Evolutionary conservation across 2,329 filamentous ascomycete genomes (phyloP), one percentile per base, ranked within the genome.

Genomic region (Sclerotinia borealis): DNA sequence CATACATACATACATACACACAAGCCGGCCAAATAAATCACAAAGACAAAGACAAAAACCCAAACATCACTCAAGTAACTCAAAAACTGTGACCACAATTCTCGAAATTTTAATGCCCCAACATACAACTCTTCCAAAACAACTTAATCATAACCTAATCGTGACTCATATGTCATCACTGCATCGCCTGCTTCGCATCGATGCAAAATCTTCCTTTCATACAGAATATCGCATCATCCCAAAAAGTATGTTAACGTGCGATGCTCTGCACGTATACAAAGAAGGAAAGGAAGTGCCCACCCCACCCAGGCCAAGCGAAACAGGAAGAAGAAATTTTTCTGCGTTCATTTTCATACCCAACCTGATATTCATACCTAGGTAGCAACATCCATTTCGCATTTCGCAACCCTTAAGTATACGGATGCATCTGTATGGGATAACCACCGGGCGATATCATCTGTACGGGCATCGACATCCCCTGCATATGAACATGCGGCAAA

Each of bases 341-440:
- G n/a, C n/a, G 36, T 39, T 4, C 7, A 22, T 17, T 56, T 45
- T 39, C 19, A 56, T 31, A 7, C 36, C 51, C 25, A 29, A 41
- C n/a, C 6, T 19, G 13, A 58, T 34, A 31, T 7, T 29, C 39
- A 58, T n/a, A 25, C 17, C n/a, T n/a, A n/a, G n/a, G n/a, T n/a
- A n/a, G 9, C 45, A 39, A 31, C n/a, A 11, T 41, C 17, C 36
- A 5, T 22, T 51, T 19, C 22, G 22, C 10, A 48, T 11, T 48
- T 9, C n/a, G 19, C 10, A 22, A 45, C 55, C 15, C 52, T 63
- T 43, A 60, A 63, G 47, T 45, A 31, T 59, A 72, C n/a, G 58
- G 63, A n/a, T 65, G 68, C 64, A 71, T 68, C 34, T 67, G 69
- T 22, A n/a, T n/a, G n/a, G 70, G 67, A 65, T 68, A 70, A 4